Evolutionary conservation across 2,329 filamentous ascomycete genomes (phyloP).

Genomic region (Blastomyces gilchristii): DNA sequence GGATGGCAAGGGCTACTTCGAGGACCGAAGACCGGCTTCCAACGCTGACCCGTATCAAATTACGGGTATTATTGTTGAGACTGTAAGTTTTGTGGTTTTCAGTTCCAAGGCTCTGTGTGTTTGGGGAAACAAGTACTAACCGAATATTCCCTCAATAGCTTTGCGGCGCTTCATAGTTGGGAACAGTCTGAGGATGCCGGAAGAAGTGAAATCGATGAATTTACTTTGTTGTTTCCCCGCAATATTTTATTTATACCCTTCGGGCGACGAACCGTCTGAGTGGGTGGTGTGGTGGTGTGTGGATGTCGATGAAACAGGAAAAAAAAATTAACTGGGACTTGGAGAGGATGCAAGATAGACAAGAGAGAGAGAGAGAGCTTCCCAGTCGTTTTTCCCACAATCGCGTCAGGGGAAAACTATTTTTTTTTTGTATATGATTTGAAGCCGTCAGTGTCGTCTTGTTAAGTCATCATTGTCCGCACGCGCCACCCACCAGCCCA

Average conservation of each 20-base stretch:
- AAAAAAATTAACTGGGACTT: not conserved
- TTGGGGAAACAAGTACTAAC: not conserved
- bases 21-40: slow-evolving; percentile 71
- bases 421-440: no score
- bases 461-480: no score
- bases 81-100: slow-evolving; percentile 30
- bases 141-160: slow-evolving; percentile 19
- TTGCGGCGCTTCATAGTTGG: slow-evolving; percentile 33
- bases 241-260: slow-evolving; percentile 32
- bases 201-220: not conserved
- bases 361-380: no score
- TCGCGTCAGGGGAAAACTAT: no score
- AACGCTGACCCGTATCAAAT: slow-evolving; percentile 83
- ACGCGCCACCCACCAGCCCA: no score
- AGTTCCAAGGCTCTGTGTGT: not conserved
- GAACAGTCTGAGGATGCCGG: not conserved
- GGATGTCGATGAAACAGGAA: not conserved
- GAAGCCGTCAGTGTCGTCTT: no score
- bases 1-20: slow-evolving; percentile 91
- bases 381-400: no score
- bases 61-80: slow-evolving; percentile 70
- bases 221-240: slow-evolving; percentile 20
- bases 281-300: not conserved
- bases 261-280: slow-evolving; percentile 21
- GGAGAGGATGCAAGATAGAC: not conserved